Percentiles rank a stretch among this genome's conserved stretches.
Conservation (phyloP, 2,329 filamentous ascomycete genomes). For the Fusarium lateritium region DNA sequence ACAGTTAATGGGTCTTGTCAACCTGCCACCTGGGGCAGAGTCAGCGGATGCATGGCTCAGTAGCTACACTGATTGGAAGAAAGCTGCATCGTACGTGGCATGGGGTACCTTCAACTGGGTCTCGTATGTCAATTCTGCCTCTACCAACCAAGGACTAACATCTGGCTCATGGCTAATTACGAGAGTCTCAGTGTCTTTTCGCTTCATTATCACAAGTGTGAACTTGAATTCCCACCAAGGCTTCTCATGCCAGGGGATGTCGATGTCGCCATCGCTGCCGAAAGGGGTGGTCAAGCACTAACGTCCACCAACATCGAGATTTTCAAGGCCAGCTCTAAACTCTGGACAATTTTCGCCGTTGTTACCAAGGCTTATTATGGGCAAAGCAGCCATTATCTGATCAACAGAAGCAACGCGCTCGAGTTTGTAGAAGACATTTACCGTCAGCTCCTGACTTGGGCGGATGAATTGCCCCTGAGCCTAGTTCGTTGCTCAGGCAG, state of each 20-base stretch:
- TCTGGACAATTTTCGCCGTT: not conserved
- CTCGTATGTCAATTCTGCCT: no score
- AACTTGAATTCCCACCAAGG: slow-evolving; percentile 1
- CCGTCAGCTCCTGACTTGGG: slow-evolving; percentile 2
- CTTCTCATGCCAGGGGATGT: slow-evolving; percentile 8
- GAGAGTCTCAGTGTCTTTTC: slow-evolving; percentile 48
- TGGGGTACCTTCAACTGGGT: no score
- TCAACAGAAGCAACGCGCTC: no score
- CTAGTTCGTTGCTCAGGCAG: no score
- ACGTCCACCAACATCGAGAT: no score
- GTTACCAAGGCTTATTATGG: not conserved
- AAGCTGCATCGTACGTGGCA: no score
- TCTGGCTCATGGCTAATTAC: slow-evolving; percentile 26
- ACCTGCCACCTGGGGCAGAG: no score
- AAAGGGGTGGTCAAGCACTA: no score
- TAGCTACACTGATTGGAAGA: no score
- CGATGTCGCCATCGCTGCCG: not conserved
- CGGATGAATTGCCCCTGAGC: no score
- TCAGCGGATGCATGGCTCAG: not conserved
- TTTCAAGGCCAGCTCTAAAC: not conserved
- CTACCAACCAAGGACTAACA: no score
- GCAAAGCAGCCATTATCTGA: no score
- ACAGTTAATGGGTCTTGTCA: not conserved
- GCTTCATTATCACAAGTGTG: slow-evolving; percentile 12
- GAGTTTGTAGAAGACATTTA: not conserved